Evolutionary conservation across 345 rosid genomes (phyloP), one percentile per base, ranked within the genome.

Genomic region (Cardiospermum halicacabum): DNA sequence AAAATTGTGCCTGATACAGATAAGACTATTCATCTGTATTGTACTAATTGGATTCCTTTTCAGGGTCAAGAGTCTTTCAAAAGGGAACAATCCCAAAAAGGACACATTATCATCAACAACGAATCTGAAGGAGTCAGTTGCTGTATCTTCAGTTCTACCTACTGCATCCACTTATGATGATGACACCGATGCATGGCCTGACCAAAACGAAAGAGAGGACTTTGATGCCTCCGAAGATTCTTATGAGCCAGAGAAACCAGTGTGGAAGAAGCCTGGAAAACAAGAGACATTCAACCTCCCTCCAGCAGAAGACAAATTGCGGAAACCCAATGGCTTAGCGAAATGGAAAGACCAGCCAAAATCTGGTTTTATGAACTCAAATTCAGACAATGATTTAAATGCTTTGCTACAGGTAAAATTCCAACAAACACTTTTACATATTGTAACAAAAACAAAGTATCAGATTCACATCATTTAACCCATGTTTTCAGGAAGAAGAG

Each of bases 21-120:
- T 12, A 27, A 56, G 22, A 31, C 43, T 58, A 27, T 22, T 62
- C 45, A 9, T 43, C 1, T 9, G 13, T 28, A 21, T 24, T 9
- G 13, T 28, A 21, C 19, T 12, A 25, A 36, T 36, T 9, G 54
- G 32, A 64, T 59, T 31, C 5, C 25, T 53, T 64, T 69, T 66
- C 83, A 91, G 99, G 75, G 99, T 94, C 61, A 94, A 94, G 86
- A 94, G 97, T 75, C 97, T 94, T 57, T 94, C 99, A 0, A 91
- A 91, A 78, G 97, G 96, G 70, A 89, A 77, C 64, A 82, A 79
- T 67, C 74, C 96, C 47, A 94, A 85, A 84, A 94, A 94, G 76
- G 97, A 89, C 64, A 75, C 80, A 18, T 64, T 89, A 22, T 80
- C 93, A 60, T 86, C 96, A 60, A 79, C 87, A 60, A 28, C 73